Base-by-base conservation (phyloP, 139 green algal genomes). In the Picochlorum sp. region DNA sequence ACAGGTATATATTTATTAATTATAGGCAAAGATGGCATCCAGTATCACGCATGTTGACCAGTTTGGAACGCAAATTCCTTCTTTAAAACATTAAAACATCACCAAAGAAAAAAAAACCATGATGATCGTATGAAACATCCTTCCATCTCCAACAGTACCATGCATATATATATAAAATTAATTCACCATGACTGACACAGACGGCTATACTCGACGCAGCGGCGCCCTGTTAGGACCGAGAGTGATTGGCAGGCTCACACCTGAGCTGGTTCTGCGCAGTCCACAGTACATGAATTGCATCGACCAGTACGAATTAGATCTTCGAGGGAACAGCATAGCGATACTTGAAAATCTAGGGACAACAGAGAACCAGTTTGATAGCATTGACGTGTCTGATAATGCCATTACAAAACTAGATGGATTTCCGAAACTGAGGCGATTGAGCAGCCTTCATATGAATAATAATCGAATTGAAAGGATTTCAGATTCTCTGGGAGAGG, bases 341-440 rank as follows among this genome's bases (percentile, higher is more conserved):
- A 79, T 76, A 2, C 95, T 97, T 52, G 92, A 98, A 64, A 98
- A 98, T 71, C 63, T 98, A 28, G 89, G 90, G 30, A 83, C 79
- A 2, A 97, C 91, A n/a, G 70, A 96, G 90, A 94, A 99, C 76
- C 90, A 98, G 60, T 99, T 97, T 67, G 93, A 97, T 71, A 88
- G 77, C 66, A 95, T 98, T 58, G 94, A 99, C 75, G 66, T 99
- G 10, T 92, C 85, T 6, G 90, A 97, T 74, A 99, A 99, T 69
- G 87, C 88, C 4, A 92, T 99, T 30, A 83, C 94, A 24, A 84
- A 85, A 34, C 77, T 99, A 60, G 94, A 98, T 50, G 90, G 89
- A 49, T 98, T 99, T 60, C 88, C 93, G 2, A 75, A 83, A 60
- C 83, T 99, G 47, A 80, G 58, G 3, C 67, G 92, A 14, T 66